Conservation (phyloP, 768 basidiomycete genomes). For the Multifurca ochricompacta region DNA sequence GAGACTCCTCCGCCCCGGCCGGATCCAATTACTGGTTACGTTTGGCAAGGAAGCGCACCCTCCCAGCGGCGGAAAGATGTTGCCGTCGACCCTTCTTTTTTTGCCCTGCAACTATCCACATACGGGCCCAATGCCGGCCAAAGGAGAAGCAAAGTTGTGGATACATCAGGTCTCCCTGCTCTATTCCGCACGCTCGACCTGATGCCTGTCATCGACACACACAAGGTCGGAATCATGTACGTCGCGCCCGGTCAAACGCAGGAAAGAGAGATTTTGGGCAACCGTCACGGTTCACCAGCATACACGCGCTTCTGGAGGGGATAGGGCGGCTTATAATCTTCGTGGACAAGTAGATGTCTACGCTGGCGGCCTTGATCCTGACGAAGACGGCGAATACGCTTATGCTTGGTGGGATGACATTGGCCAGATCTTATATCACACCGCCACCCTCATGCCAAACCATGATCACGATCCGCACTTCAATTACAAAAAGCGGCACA, state of each 20-base stretch:
- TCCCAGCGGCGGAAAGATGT: constrained; percentile 87
- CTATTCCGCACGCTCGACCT: constrained; percentile 66
- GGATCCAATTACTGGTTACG: constrained; percentile 74
- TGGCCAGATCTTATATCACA: constrained; percentile 89
- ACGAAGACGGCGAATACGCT: constrained; percentile 91
- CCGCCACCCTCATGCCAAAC: constrained; percentile 96
- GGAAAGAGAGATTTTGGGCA: constrained; percentile 81
- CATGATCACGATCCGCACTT: constrained; percentile 55
- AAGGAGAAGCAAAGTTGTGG: constrained; percentile 40
- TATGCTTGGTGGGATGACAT: constrained; percentile 99
- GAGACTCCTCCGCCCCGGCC: constrained; percentile 36
- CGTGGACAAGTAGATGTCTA: constrained; percentile 90
- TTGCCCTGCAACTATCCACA: constrained; percentile 80
- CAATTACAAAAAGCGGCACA: constrained; percentile 87
- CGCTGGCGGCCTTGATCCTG: constrained; percentile 84
- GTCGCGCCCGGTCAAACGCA: constrained; percentile 85
- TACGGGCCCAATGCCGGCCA: constrained; percentile 48
- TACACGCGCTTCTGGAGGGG: constrained; percentile 91
- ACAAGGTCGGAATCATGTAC: constrained; percentile 95
- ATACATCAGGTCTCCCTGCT: constrained; percentile 45
- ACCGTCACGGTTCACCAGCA: constrained; percentile 88
- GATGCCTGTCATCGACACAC: constrained; percentile 92
- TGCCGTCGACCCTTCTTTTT: constrained; percentile 73
- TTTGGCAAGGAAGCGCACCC: constrained; percentile 82
- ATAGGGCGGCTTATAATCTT: constrained; percentile 83